Base-by-base conservation (phyloP, 2,329 filamentous ascomycete species). In the Fusarium verticillioides region DNA sequence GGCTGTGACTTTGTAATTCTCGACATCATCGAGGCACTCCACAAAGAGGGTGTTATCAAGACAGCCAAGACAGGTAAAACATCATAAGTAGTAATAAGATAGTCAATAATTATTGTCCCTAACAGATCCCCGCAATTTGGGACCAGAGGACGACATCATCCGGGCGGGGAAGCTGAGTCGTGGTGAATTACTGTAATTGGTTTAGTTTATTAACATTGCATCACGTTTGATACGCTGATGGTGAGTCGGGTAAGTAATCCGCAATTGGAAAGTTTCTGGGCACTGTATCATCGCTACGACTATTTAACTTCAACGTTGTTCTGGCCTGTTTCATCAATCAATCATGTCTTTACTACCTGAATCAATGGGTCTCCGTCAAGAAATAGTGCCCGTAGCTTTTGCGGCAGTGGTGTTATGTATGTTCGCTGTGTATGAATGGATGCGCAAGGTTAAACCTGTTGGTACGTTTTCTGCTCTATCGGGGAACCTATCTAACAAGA, bases 1-100 rank as follows among this genome's bases (percentile, higher is more conserved):
- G 69, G 68, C 1, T 72, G 69, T 18, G 69, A 72, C 39, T 72
- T 72, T 72, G 39, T 71, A 2, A 49, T 72, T 15, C 30, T 72
- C 0, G 23, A 72, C 8, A 72, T 72, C 2, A 56, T 63, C 3
- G 69, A 71, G 10, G 56, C 58, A 10, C 49, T 72, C 4, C 28
- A 63, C 11, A 36, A 50, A 10, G 39, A 52, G 5, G 66, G 64
- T 4, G 28, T 30, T 13, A 36, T 69, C 16, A 69, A 47, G 32
- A 69, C 42, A 5, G 64, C 60, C 26, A 54, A 49, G 21, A 63
- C 66, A 13, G 66, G 66, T 5, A 15, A 42, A 30, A 40, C 39
- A 50, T 36, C 37, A 39, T 67, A 60, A 39, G 23, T 43, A 30
- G 23, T 28, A 30, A 28, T 37, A 2, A 50, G n/a, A 37, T 50